Base-by-base conservation (phyloP, 2,329 filamentous ascomycete genomes). In the Exophiala mesophila region DNA sequence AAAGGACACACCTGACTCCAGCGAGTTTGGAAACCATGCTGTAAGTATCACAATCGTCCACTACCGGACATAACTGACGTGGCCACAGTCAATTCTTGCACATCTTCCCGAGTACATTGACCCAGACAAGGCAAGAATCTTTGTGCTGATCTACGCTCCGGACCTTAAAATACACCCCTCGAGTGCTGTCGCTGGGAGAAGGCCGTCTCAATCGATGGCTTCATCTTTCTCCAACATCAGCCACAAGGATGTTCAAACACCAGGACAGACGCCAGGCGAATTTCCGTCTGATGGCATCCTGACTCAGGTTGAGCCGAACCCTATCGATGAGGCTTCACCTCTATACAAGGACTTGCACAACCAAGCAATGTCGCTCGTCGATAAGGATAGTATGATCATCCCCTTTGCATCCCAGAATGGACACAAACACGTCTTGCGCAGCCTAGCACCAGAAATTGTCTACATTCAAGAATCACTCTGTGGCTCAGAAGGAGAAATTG, bases 201-300 rank as follows among this genome's bases (percentile, higher is more conserved):
- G 55, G 68, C 55, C 68, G 62, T 59, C 76, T 61, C 69, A 78
- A 67, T 67, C 76, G 12, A 54, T 54, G 47, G 44, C 54, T 15
- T 94, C 87, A 39, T 94, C 88, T 3, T 95, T 88, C 69, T 88
- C 86, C 52, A 88, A 92, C 66, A 92, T 95, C 62, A 81, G 77
- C 49, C 76, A 78, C 55, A 78, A 84, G 53, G 82, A 90, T 64
- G 81, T 76, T 5, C 74, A 77, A 56, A 75, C 81, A 49, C 78
- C 86, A 61, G 77, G 74, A 39, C 77, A 80, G 58, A 82, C 81
- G 1, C 77, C 83, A 17, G 76, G 72, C 40, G 80, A 83, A 4
- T 53, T 54, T 26, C 51, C 55, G 3, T 59, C 58, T 3, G 78
- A 78, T 58, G 80, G 71, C 48, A 73, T 76, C 5, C 49, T 78